phyloP scores from a whole-genome alignment of 2,329 filamentous ascomycete genomes.

The Huntiella decipiens region DNA sequence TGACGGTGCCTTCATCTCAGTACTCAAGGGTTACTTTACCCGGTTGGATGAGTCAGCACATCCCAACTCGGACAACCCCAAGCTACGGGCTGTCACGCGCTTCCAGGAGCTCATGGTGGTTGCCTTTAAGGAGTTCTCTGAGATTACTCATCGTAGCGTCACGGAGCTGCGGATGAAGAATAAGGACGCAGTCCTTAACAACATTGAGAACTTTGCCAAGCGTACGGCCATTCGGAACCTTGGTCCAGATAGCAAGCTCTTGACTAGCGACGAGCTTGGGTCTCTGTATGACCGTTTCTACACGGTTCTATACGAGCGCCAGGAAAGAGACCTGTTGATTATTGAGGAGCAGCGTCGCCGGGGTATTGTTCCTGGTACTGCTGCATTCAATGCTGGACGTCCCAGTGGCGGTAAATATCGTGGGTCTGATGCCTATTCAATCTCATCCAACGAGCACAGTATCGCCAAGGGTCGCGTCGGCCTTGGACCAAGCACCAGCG shows the following conservation, averaged over 20 bases:
- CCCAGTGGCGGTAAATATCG: conserved; percentile 15
- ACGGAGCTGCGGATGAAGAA: conserved; percentile 78
- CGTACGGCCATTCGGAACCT: conserved; percentile 90
- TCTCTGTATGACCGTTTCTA: conserved; percentile 92
- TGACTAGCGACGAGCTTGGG: conserved; percentile 70
- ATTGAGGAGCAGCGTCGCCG: conserved; percentile 54
- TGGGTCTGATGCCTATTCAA: conserved; percentile 18
- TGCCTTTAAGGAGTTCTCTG: conserved; percentile 93
- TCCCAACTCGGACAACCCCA: conserved; percentile 86
- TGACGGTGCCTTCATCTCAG: conserved; percentile 90
- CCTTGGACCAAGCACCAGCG: conserved; percentile 68
- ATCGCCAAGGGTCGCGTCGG: conserved; percentile 75
- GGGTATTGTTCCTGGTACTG: conserved; percentile 17
- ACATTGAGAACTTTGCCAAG: conserved; percentile 94
- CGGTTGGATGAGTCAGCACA: conserved; percentile 89
- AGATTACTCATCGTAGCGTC: conserved; percentile 83
- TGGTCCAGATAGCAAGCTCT: conserved; percentile 82
- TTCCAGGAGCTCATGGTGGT: conserved; percentile 99
- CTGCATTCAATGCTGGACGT: conserved; percentile 19
- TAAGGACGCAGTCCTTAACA: conserved; percentile 83
- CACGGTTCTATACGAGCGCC: conserved; percentile 72
- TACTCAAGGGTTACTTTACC: conserved; percentile 87
- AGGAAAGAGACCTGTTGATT: conserved; percentile 61
- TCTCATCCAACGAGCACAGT: conserved; percentile 15
- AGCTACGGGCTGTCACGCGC: conserved; percentile 77